Percentiles rank a stretch among this genome's conserved stretches.
Conservation (phyloP, 768 basidiomycete genomes). For the Boletellus emodensis region DNA sequence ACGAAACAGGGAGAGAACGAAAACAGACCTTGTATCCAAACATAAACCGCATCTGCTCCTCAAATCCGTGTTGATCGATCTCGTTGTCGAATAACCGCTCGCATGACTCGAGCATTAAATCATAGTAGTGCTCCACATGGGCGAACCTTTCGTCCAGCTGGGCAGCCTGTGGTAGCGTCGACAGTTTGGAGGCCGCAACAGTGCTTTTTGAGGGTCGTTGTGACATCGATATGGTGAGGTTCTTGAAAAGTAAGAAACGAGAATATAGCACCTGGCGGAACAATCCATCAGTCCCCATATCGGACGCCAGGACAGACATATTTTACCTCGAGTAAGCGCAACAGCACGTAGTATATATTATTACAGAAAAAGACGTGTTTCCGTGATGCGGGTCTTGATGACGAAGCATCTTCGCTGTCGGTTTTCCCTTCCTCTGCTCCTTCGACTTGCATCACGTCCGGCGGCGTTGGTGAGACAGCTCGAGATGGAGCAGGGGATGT, state of each 20-base stretch:
- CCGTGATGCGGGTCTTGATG: constrained; percentile 37
- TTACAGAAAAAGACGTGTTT: constrained; percentile 80
- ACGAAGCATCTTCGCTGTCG: constrained; percentile 11
- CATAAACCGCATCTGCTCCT: constrained; percentile 86
- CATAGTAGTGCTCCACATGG: constrained; percentile 70
- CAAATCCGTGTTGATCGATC: constrained; percentile 80
- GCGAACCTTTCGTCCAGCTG: constrained; percentile 35
- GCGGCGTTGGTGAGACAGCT: constrained; percentile 55
- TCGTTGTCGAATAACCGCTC: constrained; percentile 92
- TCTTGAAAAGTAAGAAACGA: constrained; percentile 76
- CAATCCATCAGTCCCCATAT: constrained; percentile 1
- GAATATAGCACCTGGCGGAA: constrained; percentile 68
- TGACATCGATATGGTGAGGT: constrained; percentile 49
- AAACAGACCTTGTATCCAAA: constrained; percentile 71
- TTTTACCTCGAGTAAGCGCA: constrained; percentile 83
- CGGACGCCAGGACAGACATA: background rate
- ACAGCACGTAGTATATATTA: constrained; percentile 79
- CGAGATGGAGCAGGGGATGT: constrained; percentile 57
- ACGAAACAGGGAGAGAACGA: background rate
- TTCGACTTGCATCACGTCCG: constrained; percentile 40
- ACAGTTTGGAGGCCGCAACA: constrained; percentile 23
- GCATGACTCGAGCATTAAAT: constrained; percentile 77
- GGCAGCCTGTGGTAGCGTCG: constrained; percentile 24
- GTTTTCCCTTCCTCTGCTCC: constrained; percentile 26
- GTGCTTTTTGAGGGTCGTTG: constrained; percentile 19